Evolutionary conservation across 192 early-diverging fungal species (phyloP).

Genomic region (Coemansia sp.): DNA sequence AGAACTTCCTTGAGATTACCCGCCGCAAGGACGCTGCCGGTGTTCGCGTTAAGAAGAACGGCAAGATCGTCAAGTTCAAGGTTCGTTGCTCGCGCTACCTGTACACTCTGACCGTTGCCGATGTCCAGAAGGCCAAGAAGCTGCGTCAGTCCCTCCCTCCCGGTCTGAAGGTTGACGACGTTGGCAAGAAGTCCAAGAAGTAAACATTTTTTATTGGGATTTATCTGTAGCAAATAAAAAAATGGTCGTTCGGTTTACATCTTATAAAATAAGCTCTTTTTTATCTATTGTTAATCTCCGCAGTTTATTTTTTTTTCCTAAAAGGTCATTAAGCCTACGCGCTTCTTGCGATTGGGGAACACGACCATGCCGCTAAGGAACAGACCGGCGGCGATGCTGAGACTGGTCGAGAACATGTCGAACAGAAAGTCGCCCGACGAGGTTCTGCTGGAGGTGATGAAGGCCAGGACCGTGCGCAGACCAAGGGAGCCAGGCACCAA

Average conservation of each 20-base stretch:
- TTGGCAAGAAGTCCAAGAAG: constrained; percentile 21
- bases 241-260: background rate
- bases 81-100: constrained; percentile 97
- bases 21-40: constrained; percentile 93
- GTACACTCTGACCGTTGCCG: constrained; percentile 95
- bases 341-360: constrained; percentile 56
- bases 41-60: constrained; percentile 96
- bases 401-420: constrained; percentile 61
- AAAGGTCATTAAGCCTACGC: constrained; percentile 52
- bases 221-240: constrained; percentile 1
- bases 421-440: constrained; percentile 56
- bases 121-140: constrained; percentile 94
- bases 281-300: no score
- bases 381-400: constrained; percentile 66
- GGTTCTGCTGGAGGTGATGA: constrained; percentile 57
- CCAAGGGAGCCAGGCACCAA: constrained; percentile 83
- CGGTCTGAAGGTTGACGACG: constrained; percentile 36
- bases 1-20: constrained; percentile 94
- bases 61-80: constrained; percentile 94
- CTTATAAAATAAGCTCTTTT: no score
- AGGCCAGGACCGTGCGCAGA: constrained; percentile 59
- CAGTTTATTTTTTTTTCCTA: constrained; percentile 11
- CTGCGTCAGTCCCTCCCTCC: constrained; percentile 93
- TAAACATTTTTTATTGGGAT: constrained; percentile 11
- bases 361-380: constrained; percentile 68